These are phyloP conservation scores for Zostera marina DNA, from an alignment of 116 monocot genomes.

Conservation along the genomic window DNA sequence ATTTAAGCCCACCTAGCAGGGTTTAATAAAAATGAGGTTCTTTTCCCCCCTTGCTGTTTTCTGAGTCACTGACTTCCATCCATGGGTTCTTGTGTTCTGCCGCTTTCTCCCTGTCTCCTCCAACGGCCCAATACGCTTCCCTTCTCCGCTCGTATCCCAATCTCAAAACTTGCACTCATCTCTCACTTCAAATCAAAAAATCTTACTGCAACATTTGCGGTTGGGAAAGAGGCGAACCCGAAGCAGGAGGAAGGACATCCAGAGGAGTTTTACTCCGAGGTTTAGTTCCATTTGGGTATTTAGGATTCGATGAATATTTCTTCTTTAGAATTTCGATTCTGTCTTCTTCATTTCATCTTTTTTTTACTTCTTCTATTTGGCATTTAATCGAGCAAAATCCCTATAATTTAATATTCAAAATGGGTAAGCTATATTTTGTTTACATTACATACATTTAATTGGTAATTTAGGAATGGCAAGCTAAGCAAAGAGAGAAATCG, in stretches of 20 bases:
- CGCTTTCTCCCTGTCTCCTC: not conserved
- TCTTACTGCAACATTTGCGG: not conserved
- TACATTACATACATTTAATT: not conserved
- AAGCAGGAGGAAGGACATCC: constrained; percentile 7
- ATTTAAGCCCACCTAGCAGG: no score
- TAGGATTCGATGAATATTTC: not conserved
- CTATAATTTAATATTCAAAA: not conserved
- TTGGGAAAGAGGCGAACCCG: constrained; percentile 4
- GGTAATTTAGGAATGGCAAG: constrained; percentile 80
- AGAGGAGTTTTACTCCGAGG: constrained; percentile 22
- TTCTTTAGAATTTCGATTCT: not conserved
- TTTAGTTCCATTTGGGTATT: not conserved
- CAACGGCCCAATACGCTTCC: not conserved
- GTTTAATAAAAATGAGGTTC: no score
- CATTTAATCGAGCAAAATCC: not conserved
- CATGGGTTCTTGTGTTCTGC: not conserved
- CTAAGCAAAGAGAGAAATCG: constrained; percentile 62
- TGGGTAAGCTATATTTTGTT: not conserved
- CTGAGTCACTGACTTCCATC: no score
- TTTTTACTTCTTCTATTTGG: not conserved
- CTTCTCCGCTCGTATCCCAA: not conserved
- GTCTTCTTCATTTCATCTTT: not conserved
- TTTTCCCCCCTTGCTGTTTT: no score
- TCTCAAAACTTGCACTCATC: not conserved
- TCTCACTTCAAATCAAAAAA: no score